These are phyloP conservation scores for Fusarium anguioides DNA, from an alignment of 2,329 filamentous ascomycete species.

Conservation along the genomic window DNA sequence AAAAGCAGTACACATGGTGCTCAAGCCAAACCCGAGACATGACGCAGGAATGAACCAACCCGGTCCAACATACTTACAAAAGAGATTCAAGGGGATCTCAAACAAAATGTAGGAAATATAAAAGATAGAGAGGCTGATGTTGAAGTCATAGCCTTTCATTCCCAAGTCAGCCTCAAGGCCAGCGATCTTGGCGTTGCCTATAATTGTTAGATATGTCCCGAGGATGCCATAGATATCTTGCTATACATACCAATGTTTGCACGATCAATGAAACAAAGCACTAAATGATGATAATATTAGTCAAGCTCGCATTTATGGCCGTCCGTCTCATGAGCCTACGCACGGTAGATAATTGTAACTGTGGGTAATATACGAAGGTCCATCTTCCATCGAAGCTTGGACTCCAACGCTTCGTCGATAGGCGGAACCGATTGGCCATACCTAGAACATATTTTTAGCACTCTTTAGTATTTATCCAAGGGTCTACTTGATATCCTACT, in stretches of 20 bases:
- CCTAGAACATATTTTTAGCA: neutral
- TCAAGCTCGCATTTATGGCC: rapidly evolving
- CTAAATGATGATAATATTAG: neutral
- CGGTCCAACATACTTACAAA: neutral
- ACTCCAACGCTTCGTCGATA: neutral
- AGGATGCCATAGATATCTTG: rapidly evolving
- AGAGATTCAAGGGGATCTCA: neutral
- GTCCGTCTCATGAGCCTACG: neutral
- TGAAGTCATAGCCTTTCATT: neutral
- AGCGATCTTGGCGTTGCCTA: neutral
- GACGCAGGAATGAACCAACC: neutral
- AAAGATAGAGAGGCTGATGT: neutral
- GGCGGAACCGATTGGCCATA: neutral
- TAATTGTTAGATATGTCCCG: rapidly evolving
- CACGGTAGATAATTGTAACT: neutral
- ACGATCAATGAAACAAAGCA: neutral
- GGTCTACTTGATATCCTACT: neutral
- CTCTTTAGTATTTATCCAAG: neutral
- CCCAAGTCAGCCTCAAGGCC: neutral
- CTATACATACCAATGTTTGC: neutral
- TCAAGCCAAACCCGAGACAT: neutral
- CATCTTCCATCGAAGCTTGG: constrained; percentile 1
- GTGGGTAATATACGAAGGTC: neutral
- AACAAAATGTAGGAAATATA: neutral
- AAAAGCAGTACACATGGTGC: neutral